Evolutionary conservation across 2,329 filamentous ascomycete species (phyloP), one percentile per base, ranked within the genome.

Genomic region (Shiraia sp.): DNA sequence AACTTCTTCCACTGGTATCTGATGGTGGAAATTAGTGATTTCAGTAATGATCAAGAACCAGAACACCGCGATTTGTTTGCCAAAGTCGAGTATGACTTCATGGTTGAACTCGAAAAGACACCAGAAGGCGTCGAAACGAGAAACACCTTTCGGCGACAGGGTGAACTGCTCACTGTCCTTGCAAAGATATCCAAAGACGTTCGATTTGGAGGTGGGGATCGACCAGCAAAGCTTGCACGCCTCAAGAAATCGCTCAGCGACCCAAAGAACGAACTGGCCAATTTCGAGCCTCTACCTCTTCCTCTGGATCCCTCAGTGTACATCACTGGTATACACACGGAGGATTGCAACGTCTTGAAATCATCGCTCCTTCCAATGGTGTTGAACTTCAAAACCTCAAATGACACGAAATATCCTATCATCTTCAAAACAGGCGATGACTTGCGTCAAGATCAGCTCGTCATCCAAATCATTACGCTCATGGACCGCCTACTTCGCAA

Each of bases 1-100:
- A 99, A 95, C 65, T 96, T 95, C 71, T 82, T 99, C 39, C 89
- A 96, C 68, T 99, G 93, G 93, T 99, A 97, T 68, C 78, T 99
- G 2, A 96, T 96, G 85, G 93, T 99, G 1, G 95, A 99, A 71
- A 95, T 91, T 55, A 90, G 95, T 56, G 92, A 96, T 65, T 70
- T 73, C 27, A 90, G 87, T 52, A 82, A 83, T 3, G 86, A 90
- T 30, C 88, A 91, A 56, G 79, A 83, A 15, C 77, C 82, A 4
- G 83, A 85, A 42, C 87, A 92, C 62, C 86, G 88, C 32, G 88
- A 88, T 49, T 83, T 97, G 13, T 99, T 96, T 69, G 86, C 88
- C 19, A 90, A 92, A 57, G 88, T 99, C 7, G 91, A 93, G 45
- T 99, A 90, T 60, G 90, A 97, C 62, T 99, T 97, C 68, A 96